These are phyloP conservation scores for Ogataea hybrid DNA, from an alignment of 1,139 yeast genomes.

Conservation along the genomic window DNA sequence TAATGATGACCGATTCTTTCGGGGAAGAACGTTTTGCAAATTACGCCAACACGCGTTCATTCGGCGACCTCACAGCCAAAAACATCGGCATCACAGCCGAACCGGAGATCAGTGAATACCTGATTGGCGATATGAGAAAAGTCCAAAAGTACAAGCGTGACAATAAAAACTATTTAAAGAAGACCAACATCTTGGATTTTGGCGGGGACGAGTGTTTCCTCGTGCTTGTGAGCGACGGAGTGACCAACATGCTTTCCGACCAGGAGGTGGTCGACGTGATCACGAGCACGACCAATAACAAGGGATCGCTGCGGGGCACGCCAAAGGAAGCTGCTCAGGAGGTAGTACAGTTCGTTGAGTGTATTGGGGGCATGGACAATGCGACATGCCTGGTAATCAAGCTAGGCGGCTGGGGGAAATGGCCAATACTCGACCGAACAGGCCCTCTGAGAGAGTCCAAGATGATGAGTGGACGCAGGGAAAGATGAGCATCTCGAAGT, in stretches of 20 bases:
- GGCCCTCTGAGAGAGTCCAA: slow-evolving; percentile 77
- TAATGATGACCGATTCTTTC: slow-evolving; percentile 84
- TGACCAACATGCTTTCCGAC: slow-evolving; percentile 74
- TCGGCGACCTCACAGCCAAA: slow-evolving; percentile 84
- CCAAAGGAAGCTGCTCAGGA: slow-evolving; percentile 88
- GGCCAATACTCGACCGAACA: slow-evolving; percentile 83
- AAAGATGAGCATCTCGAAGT: slow-evolving; percentile 35
- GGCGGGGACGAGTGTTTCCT: slow-evolving; percentile 85
- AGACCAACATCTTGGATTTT: slow-evolving; percentile 47
- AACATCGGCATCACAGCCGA: slow-evolving; percentile 86
- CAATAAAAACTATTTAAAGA: slow-evolving; percentile 29
- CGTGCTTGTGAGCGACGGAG: slow-evolving; percentile 82
- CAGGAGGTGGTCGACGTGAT: slow-evolving; percentile 90
- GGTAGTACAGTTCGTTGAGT: slow-evolving; percentile 78
- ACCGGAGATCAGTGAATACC: slow-evolving; percentile 74
- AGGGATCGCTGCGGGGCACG: slow-evolving; percentile 69
- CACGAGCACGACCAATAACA: slow-evolving; percentile 64
- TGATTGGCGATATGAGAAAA: slow-evolving; percentile 52
- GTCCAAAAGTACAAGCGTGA: slow-evolving; percentile 34
- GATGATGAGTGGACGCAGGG: slow-evolving; percentile 47
- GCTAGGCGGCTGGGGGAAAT: slow-evolving; percentile 88
- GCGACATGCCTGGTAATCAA: slow-evolving; percentile 85
- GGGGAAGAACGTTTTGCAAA: slow-evolving; percentile 87
- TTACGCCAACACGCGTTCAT: slow-evolving; percentile 88
- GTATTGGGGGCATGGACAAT: slow-evolving; percentile 90